Conservation (phyloP, 345 rosid species). For the Lumnitzera littorea region DNA sequence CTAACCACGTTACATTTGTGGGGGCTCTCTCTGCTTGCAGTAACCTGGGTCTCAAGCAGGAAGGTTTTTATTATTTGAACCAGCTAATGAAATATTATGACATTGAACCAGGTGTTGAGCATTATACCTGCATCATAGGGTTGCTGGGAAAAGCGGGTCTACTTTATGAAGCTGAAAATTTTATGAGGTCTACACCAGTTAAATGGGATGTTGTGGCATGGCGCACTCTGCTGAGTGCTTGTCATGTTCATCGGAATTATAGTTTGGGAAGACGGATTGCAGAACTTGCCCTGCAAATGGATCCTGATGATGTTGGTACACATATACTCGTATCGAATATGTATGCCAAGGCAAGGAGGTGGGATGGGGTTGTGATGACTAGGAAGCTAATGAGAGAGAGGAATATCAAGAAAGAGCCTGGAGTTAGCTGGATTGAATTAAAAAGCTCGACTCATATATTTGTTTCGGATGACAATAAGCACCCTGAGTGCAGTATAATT, state of each 20-base stretch:
- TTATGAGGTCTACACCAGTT: slow-evolving; percentile 58
- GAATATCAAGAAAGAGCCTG: slow-evolving; percentile 75
- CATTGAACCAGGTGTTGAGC: slow-evolving; percentile 61
- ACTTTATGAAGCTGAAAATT: slow-evolving; percentile 47
- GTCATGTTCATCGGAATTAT: slow-evolving; percentile 51
- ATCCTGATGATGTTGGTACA: slow-evolving; percentile 65
- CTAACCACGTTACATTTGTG: slow-evolving; percentile 66
- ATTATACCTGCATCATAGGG: slow-evolving; percentile 69
- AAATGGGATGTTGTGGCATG: slow-evolving; percentile 78
- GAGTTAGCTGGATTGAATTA: slow-evolving; percentile 79
- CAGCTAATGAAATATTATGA: slow-evolving; percentile 45
- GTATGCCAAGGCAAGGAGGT: slow-evolving; percentile 57
- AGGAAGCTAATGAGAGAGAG: slow-evolving; percentile 56
- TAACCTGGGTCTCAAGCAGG: slow-evolving; percentile 49
- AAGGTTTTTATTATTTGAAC: slow-evolving; percentile 53
- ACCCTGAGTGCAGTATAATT: slow-evolving; percentile 53
- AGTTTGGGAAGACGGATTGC: slow-evolving; percentile 54
- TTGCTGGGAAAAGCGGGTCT: slow-evolving; percentile 69
- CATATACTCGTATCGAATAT: slow-evolving; percentile 50
- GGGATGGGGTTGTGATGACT: slow-evolving; percentile 64
- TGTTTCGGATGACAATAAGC: slow-evolving; percentile 52
- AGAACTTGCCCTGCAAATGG: slow-evolving; percentile 31
- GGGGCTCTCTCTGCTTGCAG: slow-evolving; percentile 79
- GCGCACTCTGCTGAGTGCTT: slow-evolving; percentile 69
- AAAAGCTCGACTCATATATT: slow-evolving; percentile 48